Evolutionary conservation across 495 filamentous ascomycete species (phyloP), one percentile per base, ranked within the genome.

Genomic region (Aspergillus ellipticus): DNA sequence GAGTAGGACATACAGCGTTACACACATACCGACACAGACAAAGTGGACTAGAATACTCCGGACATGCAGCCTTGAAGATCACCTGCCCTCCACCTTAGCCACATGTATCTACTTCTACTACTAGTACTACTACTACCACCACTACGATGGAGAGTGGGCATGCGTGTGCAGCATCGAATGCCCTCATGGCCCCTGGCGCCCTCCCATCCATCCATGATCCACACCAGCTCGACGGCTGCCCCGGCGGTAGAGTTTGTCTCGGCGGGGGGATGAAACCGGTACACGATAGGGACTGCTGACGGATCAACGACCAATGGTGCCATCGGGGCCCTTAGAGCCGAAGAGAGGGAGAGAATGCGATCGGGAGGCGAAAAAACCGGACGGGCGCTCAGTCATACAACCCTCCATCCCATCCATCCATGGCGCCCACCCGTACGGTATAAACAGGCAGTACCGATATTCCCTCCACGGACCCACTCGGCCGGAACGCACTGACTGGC

Each of bases 1-100:
- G 20, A 54, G 51, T 60, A 60, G 58, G 42, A 35, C 42, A 28
- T 56, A 45, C 47, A 55, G 42, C 43, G 26, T 58, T 45, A 49
- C 53, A 55, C 52, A 60, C 57, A 60, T 60, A 49, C 49, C 45
- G 21, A 20, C 31, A 41, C 29, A 52, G 37, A 53, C 52, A 55
- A 37, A 33, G 47, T 55, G 53, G 57, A 59, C 57, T 49, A 60
- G 53, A 60, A 60, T 49, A 53, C 58, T 53, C 53, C 57, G 49
- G 53, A 55, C 29, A 50, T 60, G 58, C 58, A 56, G 53, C 53
- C 53, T 49, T 60, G 58, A 56, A 55, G 58, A 60, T 60, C 53
- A 56, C 53, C 53, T 56, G 58, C 26, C 17, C 51, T 28, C 41
- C 15, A 17, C 19, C 21, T 29, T n/a, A 48, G 45, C 45, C 24